phyloP scores from a whole-genome alignment of 1,284 basidiomycete genomes.

The Ceratobasidium sp. region DNA sequence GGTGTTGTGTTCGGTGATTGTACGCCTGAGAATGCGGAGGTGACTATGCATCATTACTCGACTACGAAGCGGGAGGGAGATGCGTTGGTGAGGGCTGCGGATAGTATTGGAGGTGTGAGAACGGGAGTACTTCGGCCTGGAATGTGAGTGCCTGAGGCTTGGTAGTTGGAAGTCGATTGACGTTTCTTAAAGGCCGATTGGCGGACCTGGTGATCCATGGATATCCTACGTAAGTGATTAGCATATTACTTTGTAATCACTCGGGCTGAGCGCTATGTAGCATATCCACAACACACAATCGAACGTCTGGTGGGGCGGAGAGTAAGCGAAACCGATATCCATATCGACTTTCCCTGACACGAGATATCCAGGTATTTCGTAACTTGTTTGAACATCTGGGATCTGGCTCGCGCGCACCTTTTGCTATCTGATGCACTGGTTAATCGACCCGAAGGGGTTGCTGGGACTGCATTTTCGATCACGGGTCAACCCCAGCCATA shows the following conservation, averaged over 20 bases:
- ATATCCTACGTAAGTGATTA: constrained; percentile 13
- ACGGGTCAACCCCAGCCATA: not conserved
- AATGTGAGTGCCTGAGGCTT: not conserved
- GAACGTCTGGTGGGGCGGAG: not conserved
- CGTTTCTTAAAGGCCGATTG: constrained; percentile 8
- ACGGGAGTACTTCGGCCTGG: not conserved
- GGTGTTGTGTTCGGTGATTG: not conserved
- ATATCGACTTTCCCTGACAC: not conserved
- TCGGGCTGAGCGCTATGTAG: not conserved
- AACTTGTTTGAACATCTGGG: not conserved
- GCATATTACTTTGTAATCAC: not conserved
- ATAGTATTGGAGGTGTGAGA: not conserved
- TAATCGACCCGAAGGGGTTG: not conserved
- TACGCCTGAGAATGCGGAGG: not conserved
- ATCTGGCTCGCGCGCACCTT: not conserved
- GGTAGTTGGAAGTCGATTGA: too few relatives aligned
- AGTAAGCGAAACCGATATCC: not conserved
- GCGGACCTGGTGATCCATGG: constrained; percentile 21
- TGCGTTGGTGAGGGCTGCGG: not conserved
- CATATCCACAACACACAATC: constrained; percentile 5
- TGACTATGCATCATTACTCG: not conserved
- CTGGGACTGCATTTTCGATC: not conserved
- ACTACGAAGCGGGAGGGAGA: constrained; percentile 1
- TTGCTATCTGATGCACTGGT: not conserved
- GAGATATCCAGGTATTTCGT: not conserved